phyloP scores from a whole-genome alignment of 2,329 filamentous ascomycete genomes.

The Arthrobotrys musiformis region DNA sequence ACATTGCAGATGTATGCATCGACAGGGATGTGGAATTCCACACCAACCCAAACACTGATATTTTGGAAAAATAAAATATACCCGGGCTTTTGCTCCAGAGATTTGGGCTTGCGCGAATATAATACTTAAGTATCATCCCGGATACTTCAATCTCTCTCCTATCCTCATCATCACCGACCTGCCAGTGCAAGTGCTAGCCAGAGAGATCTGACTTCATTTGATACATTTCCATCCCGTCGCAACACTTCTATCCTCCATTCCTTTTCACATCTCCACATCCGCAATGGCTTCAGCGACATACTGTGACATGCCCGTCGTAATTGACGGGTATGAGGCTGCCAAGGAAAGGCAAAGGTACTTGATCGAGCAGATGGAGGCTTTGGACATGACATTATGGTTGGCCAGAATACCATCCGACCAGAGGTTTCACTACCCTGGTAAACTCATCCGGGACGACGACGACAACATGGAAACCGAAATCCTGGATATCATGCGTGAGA shows the following conservation, averaged over 20 bases:
- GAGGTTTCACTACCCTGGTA: constrained; percentile 47
- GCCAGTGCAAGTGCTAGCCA: constrained; percentile 48
- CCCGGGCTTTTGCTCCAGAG: constrained; percentile 5
- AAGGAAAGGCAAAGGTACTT: constrained; percentile 53
- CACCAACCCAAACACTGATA: constrained; percentile 38
- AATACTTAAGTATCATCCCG: constrained; percentile 51
- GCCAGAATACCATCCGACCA: constrained; percentile 53
- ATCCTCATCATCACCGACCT: constrained; percentile 36
- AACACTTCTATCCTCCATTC: constrained; percentile 26
- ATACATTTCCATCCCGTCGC: constrained; percentile 43
- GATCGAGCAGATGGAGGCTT: constrained; percentile 54
- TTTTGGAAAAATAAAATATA: constrained; percentile 48
- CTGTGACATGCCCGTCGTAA: constrained; percentile 45
- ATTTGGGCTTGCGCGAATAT: constrained; percentile 46
- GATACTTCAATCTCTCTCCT: constrained; percentile 7
- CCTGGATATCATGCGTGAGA: constrained; percentile 53
- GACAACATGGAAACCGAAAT: constrained; percentile 56
- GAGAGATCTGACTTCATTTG: constrained; percentile 50
- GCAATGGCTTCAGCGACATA: constrained; percentile 44
- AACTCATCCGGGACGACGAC: constrained; percentile 46
- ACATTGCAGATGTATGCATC: constrained; percentile 44
- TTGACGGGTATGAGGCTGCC: constrained; percentile 53
- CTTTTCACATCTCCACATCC: constrained; percentile 23
- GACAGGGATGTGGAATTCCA: constrained; percentile 54
- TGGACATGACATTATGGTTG: constrained; percentile 56